Conservation (phyloP, 192 early-diverging fungal genomes). For the Cetraspora pellucida region DNA sequence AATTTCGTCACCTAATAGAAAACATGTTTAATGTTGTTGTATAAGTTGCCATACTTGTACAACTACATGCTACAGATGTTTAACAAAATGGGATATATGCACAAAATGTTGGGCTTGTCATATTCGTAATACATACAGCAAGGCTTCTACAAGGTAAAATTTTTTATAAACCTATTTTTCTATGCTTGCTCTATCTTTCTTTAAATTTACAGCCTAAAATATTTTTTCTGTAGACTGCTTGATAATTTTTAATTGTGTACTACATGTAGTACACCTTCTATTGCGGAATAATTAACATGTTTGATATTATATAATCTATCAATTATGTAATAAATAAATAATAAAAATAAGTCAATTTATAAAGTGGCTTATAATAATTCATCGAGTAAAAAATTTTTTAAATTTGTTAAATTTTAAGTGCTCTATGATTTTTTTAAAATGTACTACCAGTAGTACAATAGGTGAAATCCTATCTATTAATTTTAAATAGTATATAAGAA, state of each 20-base stretch:
- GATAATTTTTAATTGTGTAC: constrained; percentile 10
- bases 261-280: not conserved
- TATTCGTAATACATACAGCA: not conserved
- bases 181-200: not conserved
- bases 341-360: not conserved
- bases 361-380: not conserved
- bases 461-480: constrained; percentile 14
- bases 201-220: not conserved
- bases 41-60: not conserved
- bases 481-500: too few relatives aligned
- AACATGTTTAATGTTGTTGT: not conserved
- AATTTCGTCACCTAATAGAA: not conserved
- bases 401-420: not conserved
- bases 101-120: not conserved
- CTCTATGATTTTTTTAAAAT: not conserved
- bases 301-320: not conserved
- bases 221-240: not conserved
- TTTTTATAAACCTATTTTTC: not conserved
- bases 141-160: not conserved
- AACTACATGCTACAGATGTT: not conserved
- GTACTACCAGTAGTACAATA: constrained; percentile 4
- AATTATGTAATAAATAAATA: not conserved
- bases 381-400: not conserved
- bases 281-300: not conserved
- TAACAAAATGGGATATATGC: not conserved